Evolutionary conservation across 2,329 filamentous ascomycete genomes (phyloP).

Genomic region (Penicillium sp.): DNA sequence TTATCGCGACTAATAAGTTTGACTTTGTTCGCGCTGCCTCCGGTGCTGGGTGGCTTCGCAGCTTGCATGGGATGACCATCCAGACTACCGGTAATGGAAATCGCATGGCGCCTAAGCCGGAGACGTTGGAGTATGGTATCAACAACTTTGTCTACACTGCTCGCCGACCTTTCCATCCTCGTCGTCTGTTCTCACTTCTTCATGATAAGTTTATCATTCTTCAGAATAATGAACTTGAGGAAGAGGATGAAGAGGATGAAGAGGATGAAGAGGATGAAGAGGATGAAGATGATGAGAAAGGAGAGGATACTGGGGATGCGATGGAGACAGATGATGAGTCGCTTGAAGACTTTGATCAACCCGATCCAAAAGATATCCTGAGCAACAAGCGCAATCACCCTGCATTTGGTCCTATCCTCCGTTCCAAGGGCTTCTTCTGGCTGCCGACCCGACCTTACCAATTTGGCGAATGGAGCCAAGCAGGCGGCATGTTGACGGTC

Average conservation of each 20-base stretch:
- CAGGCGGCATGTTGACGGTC: constrained; percentile 46
- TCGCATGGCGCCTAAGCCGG: constrained; percentile 64
- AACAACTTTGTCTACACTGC: constrained; percentile 69
- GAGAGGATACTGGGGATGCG: constrained; percentile 28
- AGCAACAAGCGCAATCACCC: constrained; percentile 41
- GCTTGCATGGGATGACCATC: constrained; percentile 66
- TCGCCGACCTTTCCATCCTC: constrained; percentile 52
- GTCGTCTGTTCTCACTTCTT: constrained; percentile 41
- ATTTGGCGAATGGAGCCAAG: constrained; percentile 48
- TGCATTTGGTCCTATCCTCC: constrained; percentile 39
- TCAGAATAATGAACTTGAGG: constrained; percentile 35
- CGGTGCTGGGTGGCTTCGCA: constrained; percentile 68
- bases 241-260: constrained; percentile 29
- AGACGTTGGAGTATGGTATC: constrained; percentile 68
- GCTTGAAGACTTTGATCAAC: constrained; percentile 33
- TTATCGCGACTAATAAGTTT: constrained; percentile 67
- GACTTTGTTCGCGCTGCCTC: constrained; percentile 63
- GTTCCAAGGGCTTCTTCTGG: constrained; percentile 49
- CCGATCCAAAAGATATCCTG: constrained; percentile 34
- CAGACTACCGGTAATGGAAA: constrained; percentile 57
- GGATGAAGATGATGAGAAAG: constrained; percentile 27
- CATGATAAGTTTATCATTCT: constrained; percentile 49
- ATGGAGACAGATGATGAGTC: constrained; percentile 29
- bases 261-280: constrained; percentile 29
- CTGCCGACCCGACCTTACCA: constrained; percentile 43